Base-by-base conservation (phyloP, 2,329 filamentous ascomycete species). In the Ophiostoma himal-ulmi region DNA sequence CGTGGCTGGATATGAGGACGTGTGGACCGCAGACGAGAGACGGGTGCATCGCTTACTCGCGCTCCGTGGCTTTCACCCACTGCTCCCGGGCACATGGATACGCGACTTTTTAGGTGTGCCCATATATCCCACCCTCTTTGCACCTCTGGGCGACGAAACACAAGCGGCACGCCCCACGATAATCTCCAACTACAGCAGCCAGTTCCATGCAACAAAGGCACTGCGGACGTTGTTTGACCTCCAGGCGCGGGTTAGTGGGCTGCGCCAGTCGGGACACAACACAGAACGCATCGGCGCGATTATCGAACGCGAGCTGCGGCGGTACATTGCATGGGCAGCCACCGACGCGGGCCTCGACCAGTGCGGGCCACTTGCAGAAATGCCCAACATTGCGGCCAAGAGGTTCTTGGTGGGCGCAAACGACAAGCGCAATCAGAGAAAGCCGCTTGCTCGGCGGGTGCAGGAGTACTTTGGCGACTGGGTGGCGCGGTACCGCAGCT, bases 321-420 rank as follows among this genome's bases (percentile, higher is more conserved):
- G 71, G 37, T 80, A 80, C 74, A 75, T 78, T 72, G 72, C 71
- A 1, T 79, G 78, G 78, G 76, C 78, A 7, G 71, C 76, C 36
- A 70, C 74, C 34, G 79, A 80, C 70, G 76, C 74, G 1, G 75
- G 76, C 0, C 72, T 80, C 1, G 73, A 75, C 52, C 70, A 68
- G 10, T 74, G 70, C 57, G 68, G 36, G 22, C 73, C 72, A 2
- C 67, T 74, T 10, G 72, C 69, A 17, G 70, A 54, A 17, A 74
- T 75, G 73, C 71, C 97, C 69, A 76, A 76, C 66, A 72, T 76
- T 11, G 62, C 70, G n/a, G 74, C 73, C 17, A 73, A 74, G 71
- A 73, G 69, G 70, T 68, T 74, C 72, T 20, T 48, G 20, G 68
- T 67, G n/a, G 54, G 54, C 39, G 54, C 13, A 7, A 41, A 41